Conservation (phyloP, 2,329 filamentous ascomycete genomes). For the Purpureocillium lavendulum region DNA sequence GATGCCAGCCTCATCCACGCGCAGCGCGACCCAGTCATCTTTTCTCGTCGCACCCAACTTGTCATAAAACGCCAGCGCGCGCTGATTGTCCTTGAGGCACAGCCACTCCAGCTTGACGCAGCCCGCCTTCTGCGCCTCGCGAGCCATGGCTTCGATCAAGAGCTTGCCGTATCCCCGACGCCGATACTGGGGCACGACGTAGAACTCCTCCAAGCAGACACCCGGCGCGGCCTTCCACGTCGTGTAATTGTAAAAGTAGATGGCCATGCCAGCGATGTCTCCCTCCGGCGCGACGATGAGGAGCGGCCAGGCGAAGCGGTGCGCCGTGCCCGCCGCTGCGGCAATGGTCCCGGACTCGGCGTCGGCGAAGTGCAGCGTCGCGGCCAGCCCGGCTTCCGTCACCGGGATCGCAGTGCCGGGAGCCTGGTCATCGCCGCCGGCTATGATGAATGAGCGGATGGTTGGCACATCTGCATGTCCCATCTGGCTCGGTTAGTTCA, state of each 20-base stretch:
- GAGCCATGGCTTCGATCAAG: conserved; percentile 5
- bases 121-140: conserved; percentile 1
- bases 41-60: conserved; percentile 5
- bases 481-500: no score
- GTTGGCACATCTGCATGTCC: no score
- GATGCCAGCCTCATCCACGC: conserved; percentile 1
- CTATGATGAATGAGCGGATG: no score
- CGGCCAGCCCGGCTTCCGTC: no score
- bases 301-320: conserved; percentile 2
- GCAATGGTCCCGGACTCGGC: no score
- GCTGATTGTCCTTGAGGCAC: conserved; percentile 6
- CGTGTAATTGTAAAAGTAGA: conserved; percentile 9
- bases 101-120: conserved; percentile 9
- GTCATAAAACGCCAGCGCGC: conserved; percentile 7
- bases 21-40: conserved; percentile 5
- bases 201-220: conserved; percentile 8
- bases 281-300: conserved; percentile 4
- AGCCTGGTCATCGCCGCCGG: no score
- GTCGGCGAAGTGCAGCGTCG: no score
- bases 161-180: conserved; percentile 5
- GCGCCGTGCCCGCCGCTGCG: no score
- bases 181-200: conserved; percentile 3
- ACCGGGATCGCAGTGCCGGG: no score
- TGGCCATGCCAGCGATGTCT: conserved; percentile 4
- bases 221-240: conserved; percentile 7